Percentiles rank a stretch among this genome's conserved stretches.
These are phyloP conservation scores for Emergomyces orientalis DNA, from an alignment of 2,329 filamentous ascomycete genomes.

Conservation along the genomic window DNA sequence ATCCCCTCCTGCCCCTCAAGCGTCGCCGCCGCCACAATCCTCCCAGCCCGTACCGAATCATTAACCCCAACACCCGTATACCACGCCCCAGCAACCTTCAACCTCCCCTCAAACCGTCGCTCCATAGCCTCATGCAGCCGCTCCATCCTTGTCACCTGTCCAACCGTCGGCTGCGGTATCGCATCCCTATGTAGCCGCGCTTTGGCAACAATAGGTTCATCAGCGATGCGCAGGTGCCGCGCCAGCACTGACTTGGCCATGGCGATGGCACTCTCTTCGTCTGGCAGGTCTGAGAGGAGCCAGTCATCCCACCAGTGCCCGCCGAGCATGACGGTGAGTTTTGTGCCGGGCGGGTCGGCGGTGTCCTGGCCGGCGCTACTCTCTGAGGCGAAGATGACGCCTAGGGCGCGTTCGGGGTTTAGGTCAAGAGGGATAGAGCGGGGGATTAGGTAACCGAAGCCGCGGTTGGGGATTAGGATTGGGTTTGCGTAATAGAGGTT, in stretches of 20 bases:
- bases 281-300: conserved; percentile 46
- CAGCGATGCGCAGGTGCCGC: conserved; percentile 64
- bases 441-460: conserved; percentile 90
- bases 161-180: conserved; percentile 83
- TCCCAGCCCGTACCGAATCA: conserved; percentile 49
- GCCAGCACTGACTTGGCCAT: conserved; percentile 63
- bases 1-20: conserved; percentile 20
- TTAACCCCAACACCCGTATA: conserved; percentile 44
- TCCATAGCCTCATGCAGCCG: conserved; percentile 48
- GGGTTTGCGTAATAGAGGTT: conserved; percentile 73
- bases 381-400: conserved; percentile 85
- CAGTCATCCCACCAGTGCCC: conserved; percentile 80
- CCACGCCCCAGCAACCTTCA: conserved; percentile 54
- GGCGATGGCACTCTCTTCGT: conserved; percentile 53
- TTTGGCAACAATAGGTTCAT: conserved; percentile 51
- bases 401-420: conserved; percentile 75
- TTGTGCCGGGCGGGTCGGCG: conserved; percentile 52
- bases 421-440: conserved; percentile 57
- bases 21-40: conserved; percentile 38
- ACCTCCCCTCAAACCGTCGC: conserved; percentile 49
- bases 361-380: conserved; percentile 49
- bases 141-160: conserved; percentile 58
- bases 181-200: conserved; percentile 59
- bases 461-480: conserved; percentile 54
- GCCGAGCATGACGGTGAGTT: conserved; percentile 88